These are phyloP conservation scores for Paraconiothyrium sp. DNA, from an alignment of 2,329 filamentous ascomycete genomes.

Conservation along the genomic window DNA sequence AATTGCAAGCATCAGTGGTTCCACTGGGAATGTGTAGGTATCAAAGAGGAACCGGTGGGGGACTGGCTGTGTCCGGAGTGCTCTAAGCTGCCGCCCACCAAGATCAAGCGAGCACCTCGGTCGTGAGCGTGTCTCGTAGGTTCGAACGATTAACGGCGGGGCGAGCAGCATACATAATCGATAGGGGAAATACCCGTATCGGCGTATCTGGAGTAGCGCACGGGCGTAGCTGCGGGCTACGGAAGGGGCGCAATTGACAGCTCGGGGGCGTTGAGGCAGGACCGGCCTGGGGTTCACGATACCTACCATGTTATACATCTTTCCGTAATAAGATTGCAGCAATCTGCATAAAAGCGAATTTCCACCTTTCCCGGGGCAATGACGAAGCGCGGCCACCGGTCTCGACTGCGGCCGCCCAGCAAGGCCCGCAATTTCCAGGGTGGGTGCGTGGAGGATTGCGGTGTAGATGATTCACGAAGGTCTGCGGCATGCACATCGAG, in stretches of 20 bases:
- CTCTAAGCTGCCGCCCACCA: constrained; percentile 49
- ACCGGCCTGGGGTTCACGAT: neutral
- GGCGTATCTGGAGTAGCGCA: constrained; percentile 1
- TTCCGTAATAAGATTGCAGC: constrained; percentile 9
- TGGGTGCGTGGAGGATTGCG: constrained; percentile 10
- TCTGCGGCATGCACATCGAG: neutral
- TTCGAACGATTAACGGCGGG: constrained; percentile 6
- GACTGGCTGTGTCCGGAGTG: constrained; percentile 61
- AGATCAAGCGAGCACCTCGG: constrained; percentile 51
- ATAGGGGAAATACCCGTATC: constrained; percentile 3
- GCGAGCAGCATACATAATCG: constrained; percentile 8
- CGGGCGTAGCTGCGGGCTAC: constrained; percentile 7
- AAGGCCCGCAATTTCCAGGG: constrained; percentile 17
- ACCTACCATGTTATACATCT: constrained; percentile 8
- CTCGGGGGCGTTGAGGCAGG: neutral
- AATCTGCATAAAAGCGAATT: constrained; percentile 15
- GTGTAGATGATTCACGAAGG: neutral
- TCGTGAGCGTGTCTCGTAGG: constrained; percentile 22
- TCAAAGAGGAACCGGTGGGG: constrained; percentile 60
- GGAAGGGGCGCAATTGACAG: constrained; percentile 17
- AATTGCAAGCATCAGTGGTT: constrained; percentile 87
- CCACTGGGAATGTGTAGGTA: constrained; percentile 73
- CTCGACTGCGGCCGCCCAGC: constrained; percentile 13
- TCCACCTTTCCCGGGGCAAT: constrained; percentile 13
- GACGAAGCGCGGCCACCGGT: constrained; percentile 4